A percentile compares a stretch with the other conserved stretches of the same genome.
These are phyloP conservation scores for Phytophthora fragariaefolia DNA, from an alignment of 352 stramenopile genomes.

Conservation along the genomic window DNA sequence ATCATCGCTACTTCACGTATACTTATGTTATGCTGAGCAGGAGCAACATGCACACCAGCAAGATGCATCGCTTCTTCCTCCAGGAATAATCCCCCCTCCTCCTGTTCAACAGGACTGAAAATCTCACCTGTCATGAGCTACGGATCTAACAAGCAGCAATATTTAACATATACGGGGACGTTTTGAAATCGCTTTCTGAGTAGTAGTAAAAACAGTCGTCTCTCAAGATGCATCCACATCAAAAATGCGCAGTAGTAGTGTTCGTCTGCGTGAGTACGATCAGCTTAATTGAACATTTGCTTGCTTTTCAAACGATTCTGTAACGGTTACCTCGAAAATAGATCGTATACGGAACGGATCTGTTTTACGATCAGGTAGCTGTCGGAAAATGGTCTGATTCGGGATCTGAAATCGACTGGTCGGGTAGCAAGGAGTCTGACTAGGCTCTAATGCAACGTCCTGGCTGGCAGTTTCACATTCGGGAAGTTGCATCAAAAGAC, in stretches of 20 bases:
- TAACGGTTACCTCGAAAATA: no score
- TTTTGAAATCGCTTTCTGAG: constrained; percentile 7
- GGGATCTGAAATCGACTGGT: no score
- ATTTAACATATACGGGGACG: constrained; percentile 3
- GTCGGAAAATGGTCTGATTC: no score
- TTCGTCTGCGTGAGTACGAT: constrained; percentile 1
- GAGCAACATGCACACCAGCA: background rate
- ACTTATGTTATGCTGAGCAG: constrained; percentile 2
- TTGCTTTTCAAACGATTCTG: no score
- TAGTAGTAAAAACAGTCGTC: constrained; percentile 9
- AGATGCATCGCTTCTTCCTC: constrained; percentile 9
- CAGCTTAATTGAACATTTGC: background rate
- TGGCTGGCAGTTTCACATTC: no score
- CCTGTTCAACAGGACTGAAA: background rate
- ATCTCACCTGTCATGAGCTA: constrained; percentile 3
- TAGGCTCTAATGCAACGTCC: no score
- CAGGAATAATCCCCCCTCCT: background rate
- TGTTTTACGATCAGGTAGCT: no score
- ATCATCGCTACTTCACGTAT: constrained; percentile 11
- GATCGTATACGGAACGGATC: no score
- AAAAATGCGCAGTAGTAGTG: background rate
- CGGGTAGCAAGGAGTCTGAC: no score
- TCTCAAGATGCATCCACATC: constrained; percentile 9
- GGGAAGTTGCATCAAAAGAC: no score
- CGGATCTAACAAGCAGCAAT: constrained; percentile 5